Evolutionary conservation across 495 filamentous ascomycete species (phyloP).

Genomic region (Thermochaetoides thermophila): DNA sequence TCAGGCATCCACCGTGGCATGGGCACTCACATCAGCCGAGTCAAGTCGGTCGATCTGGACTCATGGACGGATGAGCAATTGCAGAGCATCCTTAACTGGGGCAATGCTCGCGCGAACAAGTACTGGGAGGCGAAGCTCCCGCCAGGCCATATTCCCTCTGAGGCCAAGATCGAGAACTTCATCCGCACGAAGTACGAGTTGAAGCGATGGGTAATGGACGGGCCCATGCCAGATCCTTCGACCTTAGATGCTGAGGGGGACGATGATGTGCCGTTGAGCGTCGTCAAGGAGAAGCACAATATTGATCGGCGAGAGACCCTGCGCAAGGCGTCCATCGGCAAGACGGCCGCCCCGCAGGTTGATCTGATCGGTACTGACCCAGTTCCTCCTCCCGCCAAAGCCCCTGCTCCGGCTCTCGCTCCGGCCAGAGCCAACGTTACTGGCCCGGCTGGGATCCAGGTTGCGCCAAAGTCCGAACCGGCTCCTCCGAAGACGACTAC

Average conservation of each 20-base stretch:
- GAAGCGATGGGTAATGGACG: constrained; percentile 97
- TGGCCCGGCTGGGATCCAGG: constrained; percentile 50
- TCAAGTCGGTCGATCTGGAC: constrained; percentile 95
- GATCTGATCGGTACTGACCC: constrained; percentile 38
- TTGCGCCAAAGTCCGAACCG: constrained; percentile 47
- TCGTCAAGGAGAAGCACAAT: constrained; percentile 43
- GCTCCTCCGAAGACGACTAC: constrained; percentile 41
- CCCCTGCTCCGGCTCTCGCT: not conserved
- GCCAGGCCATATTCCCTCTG: constrained; percentile 84
- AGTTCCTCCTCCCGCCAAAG: constrained; percentile 5
- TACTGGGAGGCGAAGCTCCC: constrained; percentile 97
- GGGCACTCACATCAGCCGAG: constrained; percentile 95
- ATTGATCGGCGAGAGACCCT: constrained; percentile 33
- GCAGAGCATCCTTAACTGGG: constrained; percentile 83
- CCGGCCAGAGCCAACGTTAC: constrained; percentile 40
- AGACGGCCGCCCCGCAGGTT: constrained; percentile 23
- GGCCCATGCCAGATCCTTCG: constrained; percentile 77
- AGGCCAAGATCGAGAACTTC: constrained; percentile 98
- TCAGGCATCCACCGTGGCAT: constrained; percentile 97
- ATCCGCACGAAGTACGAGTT: constrained; percentile 97
- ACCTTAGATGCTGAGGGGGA: constrained; percentile 74
- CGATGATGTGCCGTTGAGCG: constrained; percentile 54
- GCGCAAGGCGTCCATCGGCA: constrained; percentile 27
- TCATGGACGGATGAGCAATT: constrained; percentile 97
- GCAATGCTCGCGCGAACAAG: constrained; percentile 89